Evolutionary conservation across 371 early-diverging fungal genomes (phyloP).

Genomic region (Lichtheimia ornata): DNA sequence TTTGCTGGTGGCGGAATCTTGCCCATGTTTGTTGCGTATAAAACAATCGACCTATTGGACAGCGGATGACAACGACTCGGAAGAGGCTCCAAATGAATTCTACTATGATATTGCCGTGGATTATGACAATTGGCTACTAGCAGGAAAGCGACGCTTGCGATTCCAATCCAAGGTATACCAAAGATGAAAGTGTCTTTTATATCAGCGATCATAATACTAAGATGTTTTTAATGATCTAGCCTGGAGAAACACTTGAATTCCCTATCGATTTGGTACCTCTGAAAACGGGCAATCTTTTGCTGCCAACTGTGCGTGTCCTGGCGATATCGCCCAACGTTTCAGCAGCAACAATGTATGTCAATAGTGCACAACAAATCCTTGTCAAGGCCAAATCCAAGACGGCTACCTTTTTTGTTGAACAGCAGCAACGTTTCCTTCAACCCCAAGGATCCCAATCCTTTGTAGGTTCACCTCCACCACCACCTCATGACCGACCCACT

Average conservation of each 20-base stretch:
- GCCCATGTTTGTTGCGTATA: constrained; percentile 54
- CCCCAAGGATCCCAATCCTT: constrained; percentile 11
- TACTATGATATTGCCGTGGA: constrained; percentile 71
- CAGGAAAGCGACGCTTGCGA: constrained; percentile 64
- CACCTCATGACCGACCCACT: neutral
- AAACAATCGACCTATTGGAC: constrained; percentile 67
- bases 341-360: constrained; percentile 61
- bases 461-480: constrained; percentile 5
- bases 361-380: constrained; percentile 66
- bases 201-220: neutral
- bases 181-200: neutral
- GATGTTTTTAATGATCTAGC: constrained; percentile 27
- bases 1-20: constrained; percentile 57
- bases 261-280: constrained; percentile 63
- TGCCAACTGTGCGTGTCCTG: constrained; percentile 59
- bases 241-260: constrained; percentile 56
- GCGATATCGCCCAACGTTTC: constrained; percentile 51
- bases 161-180: constrained; percentile 64
- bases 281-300: constrained; percentile 64
- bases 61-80: constrained; percentile 7
- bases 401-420: constrained; percentile 71
- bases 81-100: constrained; percentile 42
- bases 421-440: constrained; percentile 56
- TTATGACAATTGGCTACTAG: constrained; percentile 70
- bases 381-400: constrained; percentile 65